Conservation (phyloP, 768 basidiomycete species). For the Trametes elegans region DNA sequence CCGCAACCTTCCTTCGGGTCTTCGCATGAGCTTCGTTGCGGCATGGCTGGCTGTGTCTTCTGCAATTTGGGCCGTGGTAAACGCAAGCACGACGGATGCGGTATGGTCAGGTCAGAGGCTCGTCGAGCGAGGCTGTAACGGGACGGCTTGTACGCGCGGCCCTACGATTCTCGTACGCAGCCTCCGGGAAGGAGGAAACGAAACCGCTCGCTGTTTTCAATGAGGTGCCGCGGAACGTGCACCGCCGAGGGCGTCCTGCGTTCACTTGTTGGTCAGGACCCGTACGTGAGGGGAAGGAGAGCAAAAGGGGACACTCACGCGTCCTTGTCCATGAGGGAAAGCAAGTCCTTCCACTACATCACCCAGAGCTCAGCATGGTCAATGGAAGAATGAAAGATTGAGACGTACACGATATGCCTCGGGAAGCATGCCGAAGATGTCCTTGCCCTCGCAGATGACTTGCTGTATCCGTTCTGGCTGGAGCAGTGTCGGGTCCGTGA, state of each 20-base stretch:
- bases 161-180: conserved; percentile 38
- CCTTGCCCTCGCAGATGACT: conserved; percentile 56
- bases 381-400: background rate
- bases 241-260: conserved; percentile 43
- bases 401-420: conserved; percentile 55
- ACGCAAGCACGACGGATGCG: no score
- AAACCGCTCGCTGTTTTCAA: conserved; percentile 50
- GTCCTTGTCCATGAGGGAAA: conserved; percentile 50
- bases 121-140: no score
- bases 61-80: no score
- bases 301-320: conserved; percentile 41
- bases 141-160: no score
- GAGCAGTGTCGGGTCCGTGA: conserved; percentile 48
- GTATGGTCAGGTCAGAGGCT: no score
- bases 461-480: conserved; percentile 52
- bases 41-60: no score
- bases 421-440: conserved; percentile 65
- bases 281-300: background rate
- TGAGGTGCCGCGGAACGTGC: conserved; percentile 49
- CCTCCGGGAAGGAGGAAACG: conserved; percentile 56
- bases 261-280: conserved; percentile 18
- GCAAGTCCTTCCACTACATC: conserved; percentile 50
- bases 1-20: no score
- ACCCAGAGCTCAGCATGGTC: background rate
- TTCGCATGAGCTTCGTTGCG: no score